Percentiles rank a stretch among this genome's conserved stretches.
Evolutionary conservation across 768 basidiomycete species (phyloP).

Genomic region (Psilocybe sp.): DNA sequence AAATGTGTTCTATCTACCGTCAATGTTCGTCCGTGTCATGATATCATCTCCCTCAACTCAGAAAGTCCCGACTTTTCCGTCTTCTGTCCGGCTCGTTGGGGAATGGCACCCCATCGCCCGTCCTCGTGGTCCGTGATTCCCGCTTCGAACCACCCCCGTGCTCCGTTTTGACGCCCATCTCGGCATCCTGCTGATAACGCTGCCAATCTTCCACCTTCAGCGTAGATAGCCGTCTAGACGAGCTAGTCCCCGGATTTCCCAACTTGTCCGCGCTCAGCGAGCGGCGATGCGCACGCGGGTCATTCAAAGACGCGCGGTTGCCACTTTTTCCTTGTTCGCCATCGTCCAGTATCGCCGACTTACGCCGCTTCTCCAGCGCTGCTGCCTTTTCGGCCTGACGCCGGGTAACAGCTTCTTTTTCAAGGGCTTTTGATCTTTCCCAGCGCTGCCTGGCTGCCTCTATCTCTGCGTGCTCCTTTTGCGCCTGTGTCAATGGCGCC

Average conservation of each 20-base stretch:
- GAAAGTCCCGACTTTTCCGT: slow-evolving; percentile 33
- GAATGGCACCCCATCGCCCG: slow-evolving; percentile 51
- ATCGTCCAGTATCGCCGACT: slow-evolving; percentile 36
- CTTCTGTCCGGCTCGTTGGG: slow-evolving; percentile 38
- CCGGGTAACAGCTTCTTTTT: slow-evolving; percentile 71
- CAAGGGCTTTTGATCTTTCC: slow-evolving; percentile 73
- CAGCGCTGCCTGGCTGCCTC: slow-evolving; percentile 76
- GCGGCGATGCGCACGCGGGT: slow-evolving; percentile 34
- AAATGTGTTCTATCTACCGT: slow-evolving; percentile 5
- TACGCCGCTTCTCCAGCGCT: slow-evolving; percentile 51
- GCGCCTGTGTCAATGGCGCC: slow-evolving; percentile 77
- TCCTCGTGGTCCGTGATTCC: slow-evolving; percentile 29
- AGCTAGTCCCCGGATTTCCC: slow-evolving; percentile 40
- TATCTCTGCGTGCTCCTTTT: slow-evolving; percentile 73
- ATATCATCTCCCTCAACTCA: slow-evolving; percentile 24
- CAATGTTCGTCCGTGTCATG: slow-evolving; percentile 6
- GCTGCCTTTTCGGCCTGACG: slow-evolving; percentile 71
- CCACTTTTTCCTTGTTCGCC: slow-evolving; percentile 22
- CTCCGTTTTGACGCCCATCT: slow-evolving; percentile 18
- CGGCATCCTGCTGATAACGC: slow-evolving; percentile 54
- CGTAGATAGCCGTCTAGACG: slow-evolving; percentile 66
- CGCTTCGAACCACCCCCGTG: slow-evolving; percentile 24
- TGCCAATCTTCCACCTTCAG: slow-evolving; percentile 89
- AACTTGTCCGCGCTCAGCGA: slow-evolving; percentile 63
- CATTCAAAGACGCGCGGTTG: slow-evolving; percentile 26